These are phyloP conservation scores for Penicillium waksmanii DNA, from an alignment of 495 filamentous ascomycete genomes.

Conservation along the genomic window DNA sequence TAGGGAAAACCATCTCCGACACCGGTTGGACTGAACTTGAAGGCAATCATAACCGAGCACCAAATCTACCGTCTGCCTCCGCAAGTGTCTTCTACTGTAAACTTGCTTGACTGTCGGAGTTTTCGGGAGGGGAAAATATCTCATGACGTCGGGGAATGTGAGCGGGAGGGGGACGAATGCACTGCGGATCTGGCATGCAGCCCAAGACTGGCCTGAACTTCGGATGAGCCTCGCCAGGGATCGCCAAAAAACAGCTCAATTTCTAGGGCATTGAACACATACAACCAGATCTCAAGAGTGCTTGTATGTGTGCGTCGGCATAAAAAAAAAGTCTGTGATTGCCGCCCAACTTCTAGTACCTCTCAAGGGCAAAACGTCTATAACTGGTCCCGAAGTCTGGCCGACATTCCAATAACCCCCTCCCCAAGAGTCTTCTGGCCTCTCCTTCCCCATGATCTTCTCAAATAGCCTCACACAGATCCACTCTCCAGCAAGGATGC, in stretches of 20 bases:
- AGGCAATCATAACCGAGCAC: no score
- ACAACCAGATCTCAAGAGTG: no score
- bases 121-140: constrained; percentile 2
- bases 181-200: constrained; percentile 19
- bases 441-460: constrained; percentile 10
- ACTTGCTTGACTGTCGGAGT: neutral
- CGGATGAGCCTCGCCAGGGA: no score
- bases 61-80: neutral
- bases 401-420: constrained; percentile 21
- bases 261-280: no score
- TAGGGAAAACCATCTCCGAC: no score
- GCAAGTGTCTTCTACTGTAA: neutral
- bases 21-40: no score
- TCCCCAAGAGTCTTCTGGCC: neutral
- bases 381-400: neutral
- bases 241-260: neutral
- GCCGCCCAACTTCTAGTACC: no score
- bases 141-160: constrained; percentile 25
- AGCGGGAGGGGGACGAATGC: constrained; percentile 21
- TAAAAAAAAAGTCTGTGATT: no score
- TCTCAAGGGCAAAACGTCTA: no score
- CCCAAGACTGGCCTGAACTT: neutral
- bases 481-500: constrained; percentile 18
- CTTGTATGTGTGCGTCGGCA: no score
- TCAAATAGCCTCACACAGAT: neutral